These are phyloP conservation scores for Colletotrichum nymphaeae DNA, from an alignment of 2,329 filamentous ascomycete genomes.

Conservation along the genomic window DNA sequence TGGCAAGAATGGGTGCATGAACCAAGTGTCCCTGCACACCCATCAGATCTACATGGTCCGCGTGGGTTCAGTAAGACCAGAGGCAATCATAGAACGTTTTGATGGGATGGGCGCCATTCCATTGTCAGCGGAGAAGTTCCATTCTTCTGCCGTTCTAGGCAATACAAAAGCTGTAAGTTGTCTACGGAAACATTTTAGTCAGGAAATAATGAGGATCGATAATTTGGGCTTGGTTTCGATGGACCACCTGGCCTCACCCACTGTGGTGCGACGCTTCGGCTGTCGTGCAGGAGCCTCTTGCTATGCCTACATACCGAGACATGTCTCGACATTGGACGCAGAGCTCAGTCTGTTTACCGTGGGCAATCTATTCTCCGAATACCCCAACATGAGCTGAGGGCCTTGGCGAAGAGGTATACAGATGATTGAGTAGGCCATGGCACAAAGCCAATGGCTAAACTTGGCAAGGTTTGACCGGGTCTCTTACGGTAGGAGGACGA, in stretches of 20 bases:
- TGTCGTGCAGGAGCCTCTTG: constrained; percentile 1
- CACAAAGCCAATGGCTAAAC: neutral
- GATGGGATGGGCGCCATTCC: neutral
- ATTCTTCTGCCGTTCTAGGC: neutral
- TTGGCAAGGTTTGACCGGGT: constrained; percentile 27
- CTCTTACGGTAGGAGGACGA: neutral
- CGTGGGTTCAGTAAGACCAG: neutral
- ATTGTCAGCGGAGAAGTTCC: neutral
- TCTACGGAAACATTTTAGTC: neutral
- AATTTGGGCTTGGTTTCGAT: neutral
- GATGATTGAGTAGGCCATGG: constrained; percentile 5
- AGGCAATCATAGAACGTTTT: neutral
- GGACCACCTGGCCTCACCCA: neutral
- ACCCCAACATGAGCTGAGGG: neutral
- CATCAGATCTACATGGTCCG: neutral
- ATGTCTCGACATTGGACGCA: constrained; percentile 7
- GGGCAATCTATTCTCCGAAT: constrained; percentile 13
- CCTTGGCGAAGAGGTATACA: neutral
- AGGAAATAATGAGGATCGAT: neutral
- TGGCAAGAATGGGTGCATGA: constrained; percentile 14
- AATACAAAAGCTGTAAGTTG: neutral
- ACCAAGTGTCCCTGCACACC: constrained; percentile 15
- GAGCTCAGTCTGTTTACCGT: neutral
- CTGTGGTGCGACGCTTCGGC: neutral
- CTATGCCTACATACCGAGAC: neutral